Percentiles rank a stretch among this genome's conserved stretches.
phyloP scores from a whole-genome alignment of 2,329 filamentous ascomycete genomes.

The Pseudogymnoascus sp. region DNA sequence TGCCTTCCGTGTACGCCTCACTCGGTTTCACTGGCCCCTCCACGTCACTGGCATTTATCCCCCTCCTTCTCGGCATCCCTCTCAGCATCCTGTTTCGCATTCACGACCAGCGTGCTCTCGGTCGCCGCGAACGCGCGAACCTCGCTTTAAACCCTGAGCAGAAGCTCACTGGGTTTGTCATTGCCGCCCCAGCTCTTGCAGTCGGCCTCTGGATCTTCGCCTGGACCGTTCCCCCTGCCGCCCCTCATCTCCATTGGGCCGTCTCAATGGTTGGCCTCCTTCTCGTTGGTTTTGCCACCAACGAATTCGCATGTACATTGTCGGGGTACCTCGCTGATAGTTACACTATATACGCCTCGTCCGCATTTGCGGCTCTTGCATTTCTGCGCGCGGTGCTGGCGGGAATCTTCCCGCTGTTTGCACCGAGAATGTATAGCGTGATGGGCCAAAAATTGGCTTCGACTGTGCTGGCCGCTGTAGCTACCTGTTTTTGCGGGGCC shows the following conservation, averaged over 20 bases:
- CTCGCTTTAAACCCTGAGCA: conserved; percentile 33
- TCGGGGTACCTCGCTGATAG: conserved; percentile 37
- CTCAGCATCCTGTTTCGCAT: conserved; percentile 36
- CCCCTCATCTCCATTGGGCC: conserved; percentile 30
- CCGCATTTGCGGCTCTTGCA: conserved; percentile 35
- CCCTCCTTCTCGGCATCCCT: conserved; percentile 32
- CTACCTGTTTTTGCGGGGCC: conserved; percentile 33
- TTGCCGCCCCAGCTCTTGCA: conserved; percentile 36
- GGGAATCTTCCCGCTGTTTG: conserved; percentile 34
- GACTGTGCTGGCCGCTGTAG: conserved; percentile 33
- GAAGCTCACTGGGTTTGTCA: conserved; percentile 39
- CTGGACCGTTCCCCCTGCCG: conserved; percentile 37
- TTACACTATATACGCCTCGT: conserved; percentile 36
- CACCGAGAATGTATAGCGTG: conserved; percentile 31
- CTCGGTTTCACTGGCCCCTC: conserved; percentile 28
- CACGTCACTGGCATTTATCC: conserved; percentile 34
- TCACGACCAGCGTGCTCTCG: conserved; percentile 31
- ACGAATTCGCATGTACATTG: conserved; percentile 35
- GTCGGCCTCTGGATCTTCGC: conserved; percentile 38
- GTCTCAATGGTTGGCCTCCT: conserved; percentile 34
- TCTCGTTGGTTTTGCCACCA: conserved; percentile 38
- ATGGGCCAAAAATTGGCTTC: conserved; percentile 33
- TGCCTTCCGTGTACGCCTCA: conserved; percentile 32
- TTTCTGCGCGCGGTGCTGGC: conserved; percentile 33
- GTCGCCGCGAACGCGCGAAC: conserved; percentile 17